Evolutionary conservation across 140 eudicot genomes (phyloP).

Genomic region (Stevia rebaudiana): DNA sequence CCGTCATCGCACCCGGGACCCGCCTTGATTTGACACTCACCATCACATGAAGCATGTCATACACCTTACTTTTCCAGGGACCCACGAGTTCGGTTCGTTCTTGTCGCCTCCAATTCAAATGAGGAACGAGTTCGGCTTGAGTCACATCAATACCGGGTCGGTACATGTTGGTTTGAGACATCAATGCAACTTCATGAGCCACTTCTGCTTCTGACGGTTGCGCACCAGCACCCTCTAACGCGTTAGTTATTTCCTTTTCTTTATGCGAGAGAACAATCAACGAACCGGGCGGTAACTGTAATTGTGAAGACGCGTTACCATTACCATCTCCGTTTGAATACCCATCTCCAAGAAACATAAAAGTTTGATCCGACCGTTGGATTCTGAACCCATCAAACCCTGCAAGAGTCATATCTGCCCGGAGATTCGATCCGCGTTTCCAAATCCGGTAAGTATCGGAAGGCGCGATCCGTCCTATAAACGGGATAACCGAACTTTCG

Average conservation of each 20-base stretch:
- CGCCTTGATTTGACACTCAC: slow-evolving; percentile 96
- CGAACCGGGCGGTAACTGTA: slow-evolving; percentile 64
- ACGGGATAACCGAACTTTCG: slow-evolving; percentile 84
- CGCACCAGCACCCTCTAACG: slow-evolving; percentile 90
- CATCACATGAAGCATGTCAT: slow-evolving; percentile 87
- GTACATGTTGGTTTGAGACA: slow-evolving; percentile 94
- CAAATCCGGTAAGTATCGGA: slow-evolving; percentile 85
- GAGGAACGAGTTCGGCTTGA: slow-evolving; percentile 90
- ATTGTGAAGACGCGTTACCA: too few species aligned
- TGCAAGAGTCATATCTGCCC: slow-evolving; percentile 92
- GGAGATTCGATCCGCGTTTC: slow-evolving; percentile 84
- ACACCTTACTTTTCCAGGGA: slow-evolving; percentile 85
- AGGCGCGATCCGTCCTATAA: slow-evolving; percentile 79
- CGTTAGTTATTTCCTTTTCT: slow-evolving; percentile 81
- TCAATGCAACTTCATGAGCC: slow-evolving; percentile 82
- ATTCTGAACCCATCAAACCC: slow-evolving; percentile 86
- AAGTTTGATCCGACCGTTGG: slow-evolving; percentile 85
- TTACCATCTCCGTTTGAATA: slow-evolving; percentile 48
- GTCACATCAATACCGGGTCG: slow-evolving; percentile 97
- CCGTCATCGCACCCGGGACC: slow-evolving; percentile 96
- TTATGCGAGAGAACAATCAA: slow-evolving; percentile 77
- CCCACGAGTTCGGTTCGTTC: slow-evolving; percentile 87
- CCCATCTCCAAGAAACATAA: slow-evolving; percentile 81
- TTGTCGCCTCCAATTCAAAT: slow-evolving; percentile 86
- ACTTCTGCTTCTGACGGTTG: slow-evolving; percentile 92